phyloP scores from a whole-genome alignment of 805 yeast species.

The Wickerhamiella alocasiicola region DNA sequence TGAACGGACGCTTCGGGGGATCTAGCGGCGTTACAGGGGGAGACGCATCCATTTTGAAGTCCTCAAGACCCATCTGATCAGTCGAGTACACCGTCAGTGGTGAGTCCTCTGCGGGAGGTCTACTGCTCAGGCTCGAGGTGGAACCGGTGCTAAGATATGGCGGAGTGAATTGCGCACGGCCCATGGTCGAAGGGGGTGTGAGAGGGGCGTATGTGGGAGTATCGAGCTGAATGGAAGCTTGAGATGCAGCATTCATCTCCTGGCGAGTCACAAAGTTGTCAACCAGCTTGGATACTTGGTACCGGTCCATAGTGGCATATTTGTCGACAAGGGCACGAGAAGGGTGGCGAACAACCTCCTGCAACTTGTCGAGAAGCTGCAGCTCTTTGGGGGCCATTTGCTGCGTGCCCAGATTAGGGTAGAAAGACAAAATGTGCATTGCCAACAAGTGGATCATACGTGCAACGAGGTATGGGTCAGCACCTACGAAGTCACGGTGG shows the following conservation, averaged over 20 bases:
- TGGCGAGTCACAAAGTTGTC: constrained; percentile 24
- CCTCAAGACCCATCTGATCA: constrained; percentile 9
- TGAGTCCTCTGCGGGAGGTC: constrained; percentile 11
- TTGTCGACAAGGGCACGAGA: constrained; percentile 30
- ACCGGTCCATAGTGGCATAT: constrained; percentile 25
- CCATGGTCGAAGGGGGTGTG: constrained; percentile 12
- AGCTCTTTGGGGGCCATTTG: constrained; percentile 18
- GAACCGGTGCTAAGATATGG: constrained; percentile 11
- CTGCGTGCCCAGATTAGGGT: constrained; percentile 11
- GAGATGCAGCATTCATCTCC: constrained; percentile 18
- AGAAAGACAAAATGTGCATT: constrained; percentile 19
- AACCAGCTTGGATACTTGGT: constrained; percentile 27
- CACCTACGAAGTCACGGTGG: constrained; percentile 26
- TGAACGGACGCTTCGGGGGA: constrained; percentile 16
- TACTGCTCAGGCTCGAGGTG: constrained; percentile 9
- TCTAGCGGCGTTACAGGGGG: constrained; percentile 13
- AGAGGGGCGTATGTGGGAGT: constrained; percentile 11
- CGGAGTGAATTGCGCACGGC: constrained; percentile 12
- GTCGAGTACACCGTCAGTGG: constrained; percentile 10
- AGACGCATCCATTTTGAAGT: constrained; percentile 5
- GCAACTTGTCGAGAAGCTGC: constrained; percentile 26
- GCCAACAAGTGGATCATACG: constrained; percentile 26
- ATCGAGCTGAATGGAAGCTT: background rate
- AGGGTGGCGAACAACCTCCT: constrained; percentile 27
- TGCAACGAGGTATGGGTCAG: constrained; percentile 25